Evolutionary conservation across 129 eudicot species (phyloP).

Genomic region (Cynara cardunculus): DNA sequence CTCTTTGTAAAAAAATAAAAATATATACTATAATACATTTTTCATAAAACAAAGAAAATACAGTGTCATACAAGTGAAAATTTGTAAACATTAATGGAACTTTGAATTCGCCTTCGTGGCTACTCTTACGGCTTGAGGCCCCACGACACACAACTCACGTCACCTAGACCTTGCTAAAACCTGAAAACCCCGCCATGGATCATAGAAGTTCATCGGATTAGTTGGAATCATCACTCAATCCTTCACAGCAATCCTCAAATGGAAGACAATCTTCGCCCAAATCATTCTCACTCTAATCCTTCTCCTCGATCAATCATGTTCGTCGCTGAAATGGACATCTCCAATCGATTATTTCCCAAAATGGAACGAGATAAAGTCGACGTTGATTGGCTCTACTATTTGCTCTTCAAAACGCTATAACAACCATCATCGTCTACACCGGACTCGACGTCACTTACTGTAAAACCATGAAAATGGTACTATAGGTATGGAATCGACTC

Average conservation of each 20-base stretch:
- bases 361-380: background rate
- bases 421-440: background rate
- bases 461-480: constrained; percentile 18
- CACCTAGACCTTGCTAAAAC: no score
- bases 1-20: no score
- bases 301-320: constrained; percentile 5
- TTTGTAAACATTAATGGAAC: no score
- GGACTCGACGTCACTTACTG: background rate
- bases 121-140: no score
- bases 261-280: background rate
- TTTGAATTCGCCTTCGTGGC: no score
- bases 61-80: no score
- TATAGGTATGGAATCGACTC: constrained; percentile 28
- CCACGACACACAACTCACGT: no score
- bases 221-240: constrained; percentile 7
- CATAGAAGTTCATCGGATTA: background rate
- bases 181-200: constrained; percentile 10
- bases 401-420: background rate
- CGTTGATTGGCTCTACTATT: background rate
- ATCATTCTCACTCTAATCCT: constrained; percentile 15
- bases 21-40: no score
- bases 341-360: background rate
- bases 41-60: no score
- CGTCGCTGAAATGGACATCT: constrained; percentile 10
- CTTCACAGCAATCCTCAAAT: background rate